Evolutionary conservation across 2,329 filamentous ascomycete species (phyloP).

Genomic region (Pseudopithomyces maydicus): DNA sequence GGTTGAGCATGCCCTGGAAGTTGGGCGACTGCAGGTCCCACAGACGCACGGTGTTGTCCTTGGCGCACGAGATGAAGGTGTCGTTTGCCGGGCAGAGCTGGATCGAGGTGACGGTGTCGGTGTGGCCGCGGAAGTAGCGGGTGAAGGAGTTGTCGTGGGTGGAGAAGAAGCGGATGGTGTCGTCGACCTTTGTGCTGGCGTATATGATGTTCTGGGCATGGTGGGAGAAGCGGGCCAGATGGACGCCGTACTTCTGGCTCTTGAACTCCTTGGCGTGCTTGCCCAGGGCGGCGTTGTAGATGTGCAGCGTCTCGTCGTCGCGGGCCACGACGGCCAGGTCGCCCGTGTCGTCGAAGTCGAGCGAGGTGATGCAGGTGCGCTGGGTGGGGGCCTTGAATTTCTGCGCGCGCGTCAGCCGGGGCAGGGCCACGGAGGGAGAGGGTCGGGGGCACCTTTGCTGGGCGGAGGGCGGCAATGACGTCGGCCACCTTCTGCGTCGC

Average conservation of each 20-base stretch:
- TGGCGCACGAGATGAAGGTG: conserved; percentile 88
- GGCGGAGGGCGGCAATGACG: conserved; percentile 76
- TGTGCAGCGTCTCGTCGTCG: conserved; percentile 92
- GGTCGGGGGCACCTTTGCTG: conserved; percentile 69
- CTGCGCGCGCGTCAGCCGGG: conserved; percentile 32
- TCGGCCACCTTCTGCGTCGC: conserved; percentile 69
- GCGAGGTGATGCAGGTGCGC: conserved; percentile 75
- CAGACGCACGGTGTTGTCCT: conserved; percentile 87
- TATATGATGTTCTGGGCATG: conserved; percentile 91
- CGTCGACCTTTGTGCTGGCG: conserved; percentile 92
- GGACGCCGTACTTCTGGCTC: conserved; percentile 96
- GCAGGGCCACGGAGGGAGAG: neutral
- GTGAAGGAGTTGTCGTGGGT: conserved; percentile 97
- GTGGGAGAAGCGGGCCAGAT: conserved; percentile 93
- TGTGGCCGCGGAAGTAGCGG: conserved; percentile 93
- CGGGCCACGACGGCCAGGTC: conserved; percentile 90
- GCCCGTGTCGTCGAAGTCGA: conserved; percentile 96
- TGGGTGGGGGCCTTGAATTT: conserved; percentile 53
- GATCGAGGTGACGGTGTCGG: conserved; percentile 80
- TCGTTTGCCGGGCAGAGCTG: conserved; percentile 85
- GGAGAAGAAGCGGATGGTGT: conserved; percentile 83
- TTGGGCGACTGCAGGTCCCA: conserved; percentile 87
- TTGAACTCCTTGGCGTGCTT: conserved; percentile 86
- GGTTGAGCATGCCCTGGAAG: conserved; percentile 77
- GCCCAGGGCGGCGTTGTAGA: conserved; percentile 92